Base-by-base conservation (phyloP, 805 yeast species). In the Cyberlindnera maritima region DNA sequence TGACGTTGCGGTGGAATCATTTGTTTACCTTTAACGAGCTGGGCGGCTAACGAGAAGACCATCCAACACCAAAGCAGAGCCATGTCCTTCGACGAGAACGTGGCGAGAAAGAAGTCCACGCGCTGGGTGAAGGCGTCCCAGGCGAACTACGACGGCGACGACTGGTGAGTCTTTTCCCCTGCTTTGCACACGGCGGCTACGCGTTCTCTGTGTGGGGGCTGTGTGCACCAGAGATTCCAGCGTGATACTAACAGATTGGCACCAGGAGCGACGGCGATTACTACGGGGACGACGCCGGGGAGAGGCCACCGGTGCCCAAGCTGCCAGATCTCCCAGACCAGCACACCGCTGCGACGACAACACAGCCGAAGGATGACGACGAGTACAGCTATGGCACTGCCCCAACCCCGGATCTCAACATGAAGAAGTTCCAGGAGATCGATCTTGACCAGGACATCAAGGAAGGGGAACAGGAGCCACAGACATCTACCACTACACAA, bases 61-160 rank as follows among this genome's bases (percentile, higher is more conserved):
- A n/a, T 28, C 25, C 25, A 21, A 21, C 5, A 9, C 25, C 25
- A 21, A 21, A 21, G 25, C 25, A 8, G 18, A 9, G 17, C 15
- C 31, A 47, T 43, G 47, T 43, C 47, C 3, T 43, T 40, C n/a
- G 50, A 41, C 15, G 60, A 57, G 21, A 44, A 63, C n/a, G 66
- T 70, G 3, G 64, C 48, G 15, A 63, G 75, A 46, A 60, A 64
- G 55, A 70, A 69, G 50, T 67, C 72, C 2, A 63, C 69, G 35
- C 62, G 75, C 33, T 70, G 75, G 75, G 67, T 59, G 2, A 68
- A 69, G 46, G 74, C 71, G 6, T 64, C 71, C 0, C 62, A 63
- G 38, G 69, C 68, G 2, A 66, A 63, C 28, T 70, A 70, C 44
- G 71, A 68, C 48, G 75, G 75, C 21, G 68, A 69, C 7, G 74